Percentiles rank a stretch among this genome's conserved stretches.
phyloP scores from a whole-genome alignment of 768 basidiomycete genomes.

The Tephrocybe sp. region DNA sequence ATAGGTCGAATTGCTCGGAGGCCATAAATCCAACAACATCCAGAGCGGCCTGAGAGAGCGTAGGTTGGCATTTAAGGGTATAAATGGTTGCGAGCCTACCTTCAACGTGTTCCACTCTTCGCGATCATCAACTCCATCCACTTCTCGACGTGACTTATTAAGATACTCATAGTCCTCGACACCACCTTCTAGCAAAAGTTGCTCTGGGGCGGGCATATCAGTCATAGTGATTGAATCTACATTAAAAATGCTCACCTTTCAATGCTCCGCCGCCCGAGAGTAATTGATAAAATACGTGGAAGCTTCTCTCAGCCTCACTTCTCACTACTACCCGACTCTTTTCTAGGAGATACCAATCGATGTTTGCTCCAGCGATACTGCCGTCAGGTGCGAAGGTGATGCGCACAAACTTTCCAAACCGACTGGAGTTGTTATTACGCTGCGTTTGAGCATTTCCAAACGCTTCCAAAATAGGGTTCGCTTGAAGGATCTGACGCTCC shows the following conservation, averaged over 20 bases:
- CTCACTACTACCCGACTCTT: conserved; percentile 93
- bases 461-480: conserved; percentile 95
- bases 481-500: conserved; percentile 95
- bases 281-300: conserved; percentile 97
- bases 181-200: conserved; percentile 69
- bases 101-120: conserved; percentile 85
- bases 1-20: conserved; percentile 86
- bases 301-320: conserved; percentile 86
- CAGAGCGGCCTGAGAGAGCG: conserved; percentile 61
- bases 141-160: conserved; percentile 83
- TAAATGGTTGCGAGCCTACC: conserved; percentile 39
- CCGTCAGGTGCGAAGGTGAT: conserved; percentile 93
- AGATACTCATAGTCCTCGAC: conserved; percentile 89
- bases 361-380: conserved; percentile 95
- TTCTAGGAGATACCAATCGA: conserved; percentile 98
- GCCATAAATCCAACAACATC: conserved; percentile 87
- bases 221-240: not conserved
- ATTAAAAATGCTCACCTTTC: conserved; percentile 54
- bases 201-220: conserved; percentile 44
- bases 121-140: conserved; percentile 93
- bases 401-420: conserved; percentile 97
- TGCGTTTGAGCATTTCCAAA: conserved; percentile 99
- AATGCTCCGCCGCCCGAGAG: conserved; percentile 73
- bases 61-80: not conserved
- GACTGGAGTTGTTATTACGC: conserved; percentile 97